Evolutionary conservation across 441 rosid genomes (phyloP), one percentile per base, ranked within the genome.

Genomic region (Syzygium malaccense): DNA sequence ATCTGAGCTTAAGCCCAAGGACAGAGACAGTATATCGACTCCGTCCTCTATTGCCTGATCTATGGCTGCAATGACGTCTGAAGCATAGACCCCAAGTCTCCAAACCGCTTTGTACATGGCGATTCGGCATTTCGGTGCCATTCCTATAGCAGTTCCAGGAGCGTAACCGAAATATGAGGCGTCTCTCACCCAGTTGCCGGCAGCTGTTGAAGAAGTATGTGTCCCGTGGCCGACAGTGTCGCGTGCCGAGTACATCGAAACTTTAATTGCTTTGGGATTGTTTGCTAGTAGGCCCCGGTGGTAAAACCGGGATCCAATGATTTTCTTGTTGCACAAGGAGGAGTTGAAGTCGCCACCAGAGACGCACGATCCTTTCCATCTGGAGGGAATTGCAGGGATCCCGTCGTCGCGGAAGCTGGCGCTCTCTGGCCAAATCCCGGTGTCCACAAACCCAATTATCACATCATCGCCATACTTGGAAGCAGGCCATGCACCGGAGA

Each of bases 141-240:
- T 86, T 53, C 93, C 94, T 87, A 91, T 88, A 53, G 93, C 93
- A 1, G 90, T 88, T 86, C 95, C 95, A 45, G 84, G 66, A 1
- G 93, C 93, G 49, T 93, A 93, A 32, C 93, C 90, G 89, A 93
- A 93, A 89, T 92, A 93, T 56, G 95, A 93, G 8, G 93, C 93
- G 53, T 91, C 89, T 15, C 86, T 87, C 56, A 92, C 93, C 60
- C 66, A 86, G 86, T 90, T 93, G 11, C 94, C 94, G 25, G 94
- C 93, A 15, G 95, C 95, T 18, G 91, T 93, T 56, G 93, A 92
- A 6, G 93, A 92, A 58, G 92, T 92, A 87, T 93, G 95, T 25
- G 93, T 93, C 45, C 95, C 95, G 41, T 93, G 94, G 56, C 94
- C 94, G 6, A 51, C 90, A 30, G 90, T 89, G 88, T 93, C 95